Conservation (phyloP, 2,329 filamentous ascomycete genomes). For the Epichloe sylvatica region DNA sequence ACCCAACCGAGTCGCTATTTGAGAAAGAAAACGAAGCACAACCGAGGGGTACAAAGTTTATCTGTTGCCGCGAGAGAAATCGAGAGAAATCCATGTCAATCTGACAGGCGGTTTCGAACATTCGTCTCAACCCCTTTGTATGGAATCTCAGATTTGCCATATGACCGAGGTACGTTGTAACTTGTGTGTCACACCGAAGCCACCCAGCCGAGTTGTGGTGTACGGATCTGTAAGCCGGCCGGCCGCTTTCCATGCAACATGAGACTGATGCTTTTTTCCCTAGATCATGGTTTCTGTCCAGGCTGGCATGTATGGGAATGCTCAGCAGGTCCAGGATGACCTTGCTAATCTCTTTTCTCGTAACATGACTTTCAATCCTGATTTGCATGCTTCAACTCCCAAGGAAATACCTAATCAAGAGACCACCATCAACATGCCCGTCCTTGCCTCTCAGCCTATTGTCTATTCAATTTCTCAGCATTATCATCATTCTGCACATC, state of each 20-base stretch:
- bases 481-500: slow-evolving; percentile 68
- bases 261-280: background rate
- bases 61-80: background rate
- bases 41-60: background rate
- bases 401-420: slow-evolving; percentile 19
- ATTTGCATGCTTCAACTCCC: slow-evolving; percentile 13
- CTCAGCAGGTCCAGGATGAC: slow-evolving; percentile 58
- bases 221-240: too few species aligned
- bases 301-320: slow-evolving; percentile 16
- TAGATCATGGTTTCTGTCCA: slow-evolving; percentile 25
- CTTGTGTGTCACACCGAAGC: too few species aligned
- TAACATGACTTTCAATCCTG: slow-evolving; percentile 52
- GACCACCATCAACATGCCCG: slow-evolving; percentile 12
- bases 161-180: slow-evolving; percentile 4
- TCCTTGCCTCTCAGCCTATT: slow-evolving; percentile 30
- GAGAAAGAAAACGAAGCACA: background rate
- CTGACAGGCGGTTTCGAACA: background rate
- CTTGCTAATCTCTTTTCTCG: slow-evolving; percentile 66
- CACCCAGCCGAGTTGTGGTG: too few species aligned
- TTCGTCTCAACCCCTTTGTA: background rate
- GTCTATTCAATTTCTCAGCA: slow-evolving; percentile 67
- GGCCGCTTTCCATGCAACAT: background rate
- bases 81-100: background rate
- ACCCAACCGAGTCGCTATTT: slow-evolving; percentile 6
- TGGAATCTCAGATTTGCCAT: background rate